phyloP scores from a whole-genome alignment of 108 stramenopile species.

The Cyclotella kingstonii region DNA sequence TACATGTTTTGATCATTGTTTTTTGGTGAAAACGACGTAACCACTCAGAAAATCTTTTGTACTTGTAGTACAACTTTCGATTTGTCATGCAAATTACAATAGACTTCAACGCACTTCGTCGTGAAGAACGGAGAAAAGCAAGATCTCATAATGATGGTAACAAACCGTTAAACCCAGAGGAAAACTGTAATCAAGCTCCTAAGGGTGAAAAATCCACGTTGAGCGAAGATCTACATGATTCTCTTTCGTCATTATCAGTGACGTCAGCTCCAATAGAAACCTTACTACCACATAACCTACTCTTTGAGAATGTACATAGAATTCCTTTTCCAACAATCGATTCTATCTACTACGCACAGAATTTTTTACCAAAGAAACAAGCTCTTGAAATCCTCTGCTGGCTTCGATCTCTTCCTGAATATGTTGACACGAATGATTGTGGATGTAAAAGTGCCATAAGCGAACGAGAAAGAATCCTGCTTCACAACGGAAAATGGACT shows the following conservation, averaged over 20 bases:
- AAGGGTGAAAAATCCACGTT: not conserved
- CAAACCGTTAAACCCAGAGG: not conserved
- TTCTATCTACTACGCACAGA: conserved; percentile 22
- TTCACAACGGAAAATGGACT: conserved; percentile 43
- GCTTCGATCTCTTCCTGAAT: conserved; percentile 27
- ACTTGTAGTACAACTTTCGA: too few relatives aligned
- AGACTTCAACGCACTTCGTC: conserved; percentile 31
- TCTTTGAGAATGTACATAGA: conserved; percentile 12
- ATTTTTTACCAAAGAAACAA: conserved; percentile 11
- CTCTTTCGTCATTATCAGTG: not conserved
- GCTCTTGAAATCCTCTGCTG: conserved; percentile 12
- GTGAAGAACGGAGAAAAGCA: conserved; percentile 26
- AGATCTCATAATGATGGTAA: not conserved
- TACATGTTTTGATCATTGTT: too few relatives aligned
- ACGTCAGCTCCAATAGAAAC: conserved; percentile 15
- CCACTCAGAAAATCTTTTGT: too few relatives aligned
- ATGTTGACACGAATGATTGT: not conserved
- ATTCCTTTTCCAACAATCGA: conserved; percentile 14
- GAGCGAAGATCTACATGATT: not conserved
- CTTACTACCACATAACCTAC: conserved; percentile 13
- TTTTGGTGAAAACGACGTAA: too few relatives aligned
- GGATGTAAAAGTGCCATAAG: not conserved
- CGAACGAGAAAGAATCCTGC: conserved; percentile 16
- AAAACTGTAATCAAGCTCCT: not conserved
- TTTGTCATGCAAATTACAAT: conserved; percentile 14